Evolutionary conservation across 768 basidiomycete species (phyloP).

Genomic region (Leccinum subtestaceum): DNA sequence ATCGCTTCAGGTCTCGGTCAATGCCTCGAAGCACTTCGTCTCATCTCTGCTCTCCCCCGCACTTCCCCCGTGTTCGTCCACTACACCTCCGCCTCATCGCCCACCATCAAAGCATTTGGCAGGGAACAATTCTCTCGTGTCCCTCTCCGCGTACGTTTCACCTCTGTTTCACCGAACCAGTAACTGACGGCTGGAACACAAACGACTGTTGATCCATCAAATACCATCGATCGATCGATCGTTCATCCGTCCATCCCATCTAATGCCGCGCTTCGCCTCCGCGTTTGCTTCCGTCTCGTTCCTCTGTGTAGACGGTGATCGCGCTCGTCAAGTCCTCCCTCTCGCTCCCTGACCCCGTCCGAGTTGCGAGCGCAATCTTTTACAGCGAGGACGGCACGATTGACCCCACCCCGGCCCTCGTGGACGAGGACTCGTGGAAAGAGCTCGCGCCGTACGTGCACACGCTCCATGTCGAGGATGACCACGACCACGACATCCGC

Average conservation of each 20-base stretch:
- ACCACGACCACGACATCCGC: constrained; percentile 13
- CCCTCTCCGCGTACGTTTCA: constrained; percentile 29
- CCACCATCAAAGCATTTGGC: constrained; percentile 28
- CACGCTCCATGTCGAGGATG: constrained; percentile 31
- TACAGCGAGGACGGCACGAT: constrained; percentile 31
- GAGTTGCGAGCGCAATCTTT: constrained; percentile 24
- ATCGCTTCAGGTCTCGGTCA: constrained; percentile 33
- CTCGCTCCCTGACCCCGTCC: constrained; percentile 19
- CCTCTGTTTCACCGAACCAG: background rate
- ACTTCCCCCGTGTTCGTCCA: constrained; percentile 28
- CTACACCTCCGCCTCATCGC: constrained; percentile 17
- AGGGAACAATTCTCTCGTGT: constrained; percentile 32
- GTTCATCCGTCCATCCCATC: background rate
- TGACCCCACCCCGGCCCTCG: constrained; percentile 19
- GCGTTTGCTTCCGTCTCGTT: background rate
- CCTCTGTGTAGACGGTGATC: constrained; percentile 23
- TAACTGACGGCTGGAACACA: background rate
- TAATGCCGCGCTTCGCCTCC: background rate
- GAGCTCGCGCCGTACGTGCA: constrained; percentile 32
- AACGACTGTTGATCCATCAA: background rate
- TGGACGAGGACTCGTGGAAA: constrained; percentile 34
- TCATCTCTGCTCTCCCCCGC: constrained; percentile 29
- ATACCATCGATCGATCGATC: background rate
- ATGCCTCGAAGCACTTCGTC: constrained; percentile 33
- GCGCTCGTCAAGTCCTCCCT: constrained; percentile 25